phyloP scores from a whole-genome alignment of 2,329 filamentous ascomycete species.

The Monilinia aucupariae region DNA sequence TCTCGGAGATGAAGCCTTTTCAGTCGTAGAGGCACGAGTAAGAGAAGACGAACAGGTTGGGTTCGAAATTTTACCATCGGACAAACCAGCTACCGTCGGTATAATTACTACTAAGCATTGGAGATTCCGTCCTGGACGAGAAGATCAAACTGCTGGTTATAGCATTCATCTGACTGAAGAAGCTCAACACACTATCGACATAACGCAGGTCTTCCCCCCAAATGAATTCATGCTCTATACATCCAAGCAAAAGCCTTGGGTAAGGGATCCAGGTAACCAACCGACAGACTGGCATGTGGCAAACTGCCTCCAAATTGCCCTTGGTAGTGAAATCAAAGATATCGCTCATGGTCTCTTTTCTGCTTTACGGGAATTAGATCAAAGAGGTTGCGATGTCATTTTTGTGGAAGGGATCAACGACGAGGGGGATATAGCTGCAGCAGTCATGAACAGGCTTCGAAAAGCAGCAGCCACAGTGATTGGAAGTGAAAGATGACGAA shows the following conservation, averaged over 20 bases:
- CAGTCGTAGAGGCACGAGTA: slow-evolving; percentile 17
- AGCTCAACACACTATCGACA: too few relatives aligned
- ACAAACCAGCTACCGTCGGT: slow-evolving; percentile 31
- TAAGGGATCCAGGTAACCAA: not conserved
- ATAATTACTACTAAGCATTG: slow-evolving; percentile 32
- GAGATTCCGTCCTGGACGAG: not conserved
- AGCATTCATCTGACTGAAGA: not conserved
- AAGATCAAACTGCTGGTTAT: not conserved
- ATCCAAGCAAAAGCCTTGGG: not conserved
- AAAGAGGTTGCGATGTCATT: slow-evolving; percentile 71
- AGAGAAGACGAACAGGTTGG: slow-evolving; percentile 17
- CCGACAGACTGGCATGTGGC: slow-evolving; percentile 19
- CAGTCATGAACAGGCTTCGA: slow-evolving; percentile 76
- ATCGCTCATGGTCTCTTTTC: slow-evolving; percentile 88
- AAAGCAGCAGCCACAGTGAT: slow-evolving; percentile 66
- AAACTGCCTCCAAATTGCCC: slow-evolving; percentile 56
- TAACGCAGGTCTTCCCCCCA: not conserved
- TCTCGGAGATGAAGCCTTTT: slow-evolving; percentile 2
- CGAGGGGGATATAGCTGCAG: slow-evolving; percentile 75
- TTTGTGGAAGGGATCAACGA: slow-evolving; percentile 85
- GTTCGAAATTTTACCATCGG: slow-evolving; percentile 7
- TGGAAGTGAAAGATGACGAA: slow-evolving; percentile 11
- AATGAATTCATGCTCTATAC: slow-evolving; percentile 5
- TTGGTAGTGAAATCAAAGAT: slow-evolving; percentile 64
- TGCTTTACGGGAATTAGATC: slow-evolving; percentile 78